Evolutionary conservation across 2,329 filamentous ascomycete genomes (phyloP), one percentile per base, ranked within the genome.

Genomic region (Trichoderma brevicompactum): DNA sequence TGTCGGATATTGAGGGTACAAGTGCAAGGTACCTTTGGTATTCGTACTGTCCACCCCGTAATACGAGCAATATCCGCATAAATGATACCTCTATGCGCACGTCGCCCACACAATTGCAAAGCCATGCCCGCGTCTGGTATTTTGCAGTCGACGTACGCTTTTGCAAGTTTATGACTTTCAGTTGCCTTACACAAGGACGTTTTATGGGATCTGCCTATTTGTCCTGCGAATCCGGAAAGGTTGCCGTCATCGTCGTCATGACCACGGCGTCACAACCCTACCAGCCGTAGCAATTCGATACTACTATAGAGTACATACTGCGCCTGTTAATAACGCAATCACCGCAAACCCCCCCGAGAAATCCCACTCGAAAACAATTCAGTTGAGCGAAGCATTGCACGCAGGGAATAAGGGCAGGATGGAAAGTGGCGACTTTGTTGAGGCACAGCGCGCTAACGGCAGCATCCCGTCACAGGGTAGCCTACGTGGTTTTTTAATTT

Each of bases 231-330:
- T 48, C 55, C 41, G 43, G 55, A 38, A 48, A 13, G 36, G 10
- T 12, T 54, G 52, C 52, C 36, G 52, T 54, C 52, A 54, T 41
- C 52, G 23, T 54, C 9, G 32, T 38, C 32, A 36, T 48, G 28
- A 23, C 28, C 28, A 59, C 55, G 55, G 48, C 55, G 55, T 59
- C 55, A 59, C 55, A 48, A 13, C 36, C 50, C 36, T 54, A 40
- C 32, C 50, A 36, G 48, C 48, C 48, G 23, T 34, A 28, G 41
- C 52, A 54, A 15, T 40, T 19, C 15, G 52, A 54, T 54, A 54
- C 36, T n/a, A 23, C 23, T 32, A 50, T 36, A 38, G 2, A 8
- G 36, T 3, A 38, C 36, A 7, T 7, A 7, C 36, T 7, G 23
- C 48, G 28, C 48, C n/a, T 28, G 48, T 40, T 54, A 36, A 34